Evolutionary conservation across 75 land plant genomes (phyloP).

Genomic region (Pinus tabuliformis): DNA sequence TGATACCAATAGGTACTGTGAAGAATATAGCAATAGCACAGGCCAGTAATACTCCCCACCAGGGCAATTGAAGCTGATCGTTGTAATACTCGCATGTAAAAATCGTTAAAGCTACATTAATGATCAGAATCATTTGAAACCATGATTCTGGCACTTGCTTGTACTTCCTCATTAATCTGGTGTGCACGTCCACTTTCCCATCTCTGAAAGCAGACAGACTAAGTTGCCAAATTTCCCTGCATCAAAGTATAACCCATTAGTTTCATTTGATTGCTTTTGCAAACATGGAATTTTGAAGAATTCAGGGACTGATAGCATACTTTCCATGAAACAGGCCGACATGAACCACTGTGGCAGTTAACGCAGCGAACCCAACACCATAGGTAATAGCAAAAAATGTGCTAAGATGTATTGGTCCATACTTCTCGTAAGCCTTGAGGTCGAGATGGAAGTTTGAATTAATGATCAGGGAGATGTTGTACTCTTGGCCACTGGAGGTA

Average conservation of each 20-base stretch:
- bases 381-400: constrained; percentile 31
- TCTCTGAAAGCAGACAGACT: constrained; percentile 15
- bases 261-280: no score
- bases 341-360: constrained; percentile 29
- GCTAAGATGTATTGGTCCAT: constrained; percentile 19
- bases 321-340: constrained; percentile 29
- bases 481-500: constrained; percentile 10
- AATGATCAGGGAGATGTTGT: constrained; percentile 18
- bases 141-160: constrained; percentile 18
- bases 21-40: constrained; percentile 22
- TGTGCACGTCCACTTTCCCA: constrained; percentile 17
- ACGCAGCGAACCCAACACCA: constrained; percentile 30
- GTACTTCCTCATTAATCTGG: constrained; percentile 25
- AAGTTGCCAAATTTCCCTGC: constrained; percentile 29
- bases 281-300: no score
- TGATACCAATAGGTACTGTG: constrained; percentile 37
- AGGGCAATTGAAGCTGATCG: constrained; percentile 28
- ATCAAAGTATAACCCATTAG: neutral
- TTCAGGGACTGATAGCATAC: constrained; percentile 4
- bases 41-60: constrained; percentile 40
- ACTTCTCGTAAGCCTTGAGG: constrained; percentile 14
- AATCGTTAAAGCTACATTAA: constrained; percentile 9
- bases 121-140: constrained; percentile 17
- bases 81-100: constrained; percentile 8
- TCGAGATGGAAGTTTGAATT: constrained; percentile 14